phyloP scores from a whole-genome alignment of 31 red algal species.

The Asparagopsis taxiformis region DNA sequence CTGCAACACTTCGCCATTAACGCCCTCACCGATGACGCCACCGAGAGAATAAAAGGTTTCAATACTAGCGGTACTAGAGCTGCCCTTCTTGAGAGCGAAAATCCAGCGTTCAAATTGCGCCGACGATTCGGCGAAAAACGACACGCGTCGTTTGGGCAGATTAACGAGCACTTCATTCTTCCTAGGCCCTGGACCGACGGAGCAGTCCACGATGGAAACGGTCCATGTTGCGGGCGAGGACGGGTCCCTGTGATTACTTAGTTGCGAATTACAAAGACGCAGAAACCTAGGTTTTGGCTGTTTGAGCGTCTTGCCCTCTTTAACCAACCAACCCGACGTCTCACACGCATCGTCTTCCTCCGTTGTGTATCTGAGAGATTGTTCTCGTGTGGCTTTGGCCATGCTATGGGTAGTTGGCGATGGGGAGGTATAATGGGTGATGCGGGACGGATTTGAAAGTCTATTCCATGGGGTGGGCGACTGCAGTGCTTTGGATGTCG shows the following conservation, averaged over 20 bases:
- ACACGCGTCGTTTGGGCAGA: conserved; percentile 56
- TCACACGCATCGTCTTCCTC: background rate
- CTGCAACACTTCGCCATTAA: conserved; percentile 69
- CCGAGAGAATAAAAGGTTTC: conserved; percentile 82
- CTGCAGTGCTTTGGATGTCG: no score
- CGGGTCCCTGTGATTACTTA: conserved; percentile 61
- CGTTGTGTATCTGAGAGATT: conserved; percentile 35
- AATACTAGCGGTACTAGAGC: conserved; percentile 29
- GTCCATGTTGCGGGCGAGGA: conserved; percentile 56
- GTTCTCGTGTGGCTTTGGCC: conserved; percentile 10
- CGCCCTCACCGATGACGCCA: conserved; percentile 75
- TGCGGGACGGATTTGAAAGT: no score
- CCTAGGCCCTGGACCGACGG: conserved; percentile 58
- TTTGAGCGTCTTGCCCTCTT: conserved; percentile 59
- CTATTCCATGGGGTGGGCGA: no score
- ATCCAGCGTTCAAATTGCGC: conserved; percentile 70
- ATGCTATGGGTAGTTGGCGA: no score
- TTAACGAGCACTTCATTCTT: conserved; percentile 69
- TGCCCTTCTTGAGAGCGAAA: conserved; percentile 63
- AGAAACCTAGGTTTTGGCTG: conserved; percentile 57
- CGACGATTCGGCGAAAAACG: conserved; percentile 69
- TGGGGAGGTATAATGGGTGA: no score
- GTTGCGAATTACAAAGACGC: conserved; percentile 30
- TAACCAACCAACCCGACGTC: conserved; percentile 74
- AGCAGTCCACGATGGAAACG: conserved; percentile 54